Evolutionary conservation across 164 flowering plant species (phyloP).

Genomic region (Macadamia integrifolia): DNA sequence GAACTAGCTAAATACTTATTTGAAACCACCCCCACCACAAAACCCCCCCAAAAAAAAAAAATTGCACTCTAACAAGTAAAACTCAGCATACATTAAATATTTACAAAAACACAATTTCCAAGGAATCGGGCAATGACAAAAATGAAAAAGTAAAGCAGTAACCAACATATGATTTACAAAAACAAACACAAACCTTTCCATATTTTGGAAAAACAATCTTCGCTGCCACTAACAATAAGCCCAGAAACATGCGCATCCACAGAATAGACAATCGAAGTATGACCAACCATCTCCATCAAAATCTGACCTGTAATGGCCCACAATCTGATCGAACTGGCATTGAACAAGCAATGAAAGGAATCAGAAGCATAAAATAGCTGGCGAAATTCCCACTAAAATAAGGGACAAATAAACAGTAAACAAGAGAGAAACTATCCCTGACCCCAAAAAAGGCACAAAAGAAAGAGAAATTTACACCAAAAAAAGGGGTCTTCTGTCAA

Average conservation of each 20-base stretch:
- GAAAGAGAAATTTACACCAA: neutral
- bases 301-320: slow-evolving; percentile 88
- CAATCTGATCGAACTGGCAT: slow-evolving; percentile 68
- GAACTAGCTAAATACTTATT: too few species aligned
- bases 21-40: neutral
- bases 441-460: neutral
- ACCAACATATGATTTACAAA: neutral
- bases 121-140: neutral
- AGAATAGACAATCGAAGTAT: slow-evolving; percentile 89
- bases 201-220: slow-evolving; percentile 87
- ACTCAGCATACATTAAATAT: neutral
- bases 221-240: slow-evolving; percentile 86
- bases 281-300: slow-evolving; percentile 97
- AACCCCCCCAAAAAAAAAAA: neutral
- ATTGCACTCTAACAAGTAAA: neutral
- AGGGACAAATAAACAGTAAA: neutral
- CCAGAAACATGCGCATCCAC: slow-evolving; percentile 86
- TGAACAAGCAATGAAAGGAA: slow-evolving; percentile 7
- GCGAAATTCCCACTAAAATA: neutral
- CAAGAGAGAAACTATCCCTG: too few species aligned
- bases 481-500: too few species aligned
- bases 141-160: neutral
- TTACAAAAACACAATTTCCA: neutral
- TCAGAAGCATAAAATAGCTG: slow-evolving; percentile 1
- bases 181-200: slow-evolving; percentile 73